These are phyloP conservation scores for Monosporascus sp. DNA, from an alignment of 2,329 filamentous ascomycete species.

Conservation along the genomic window DNA sequence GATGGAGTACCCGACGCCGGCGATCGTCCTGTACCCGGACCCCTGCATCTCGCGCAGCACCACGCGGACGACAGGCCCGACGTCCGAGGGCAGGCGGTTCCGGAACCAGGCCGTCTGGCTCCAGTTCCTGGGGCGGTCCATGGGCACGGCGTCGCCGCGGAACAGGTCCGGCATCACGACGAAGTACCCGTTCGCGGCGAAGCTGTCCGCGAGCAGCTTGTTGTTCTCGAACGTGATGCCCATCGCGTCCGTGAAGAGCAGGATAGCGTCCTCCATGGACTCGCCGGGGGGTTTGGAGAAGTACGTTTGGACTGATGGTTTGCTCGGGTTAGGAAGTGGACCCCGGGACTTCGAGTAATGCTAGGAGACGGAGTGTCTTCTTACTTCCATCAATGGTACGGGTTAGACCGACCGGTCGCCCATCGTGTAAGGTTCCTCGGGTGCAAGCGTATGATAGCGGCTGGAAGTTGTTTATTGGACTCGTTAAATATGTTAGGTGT, in stretches of 20 bases:
- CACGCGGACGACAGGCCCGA: constrained; percentile 27
- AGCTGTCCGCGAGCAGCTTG: constrained; percentile 50
- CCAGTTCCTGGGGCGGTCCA: constrained; percentile 33
- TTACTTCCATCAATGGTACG: neutral
- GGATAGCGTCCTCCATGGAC: constrained; percentile 46
- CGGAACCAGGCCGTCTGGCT: constrained; percentile 26
- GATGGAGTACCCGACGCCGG: constrained; percentile 39
- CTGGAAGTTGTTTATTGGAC: neutral
- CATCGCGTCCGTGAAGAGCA: constrained; percentile 54
- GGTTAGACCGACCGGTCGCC: neutral
- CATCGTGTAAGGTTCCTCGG: neutral
- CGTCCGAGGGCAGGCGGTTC: constrained; percentile 25
- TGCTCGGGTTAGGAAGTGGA: neutral
- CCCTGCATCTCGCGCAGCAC: constrained; percentile 26
- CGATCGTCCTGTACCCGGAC: constrained; percentile 28
- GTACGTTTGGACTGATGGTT: constrained; percentile 1
- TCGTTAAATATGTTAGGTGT: too few species aligned
- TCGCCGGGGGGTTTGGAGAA: constrained; percentile 30
- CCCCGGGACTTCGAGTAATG: neutral
- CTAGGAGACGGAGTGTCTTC: neutral
- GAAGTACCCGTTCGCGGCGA: constrained; percentile 57
- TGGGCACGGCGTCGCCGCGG: constrained; percentile 44
- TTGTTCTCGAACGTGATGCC: constrained; percentile 45
- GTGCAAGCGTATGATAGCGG: neutral
- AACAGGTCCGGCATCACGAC: constrained; percentile 58